Conservation (phyloP, 352 stramenopile species). For the Peronospora farinosa region DNA sequence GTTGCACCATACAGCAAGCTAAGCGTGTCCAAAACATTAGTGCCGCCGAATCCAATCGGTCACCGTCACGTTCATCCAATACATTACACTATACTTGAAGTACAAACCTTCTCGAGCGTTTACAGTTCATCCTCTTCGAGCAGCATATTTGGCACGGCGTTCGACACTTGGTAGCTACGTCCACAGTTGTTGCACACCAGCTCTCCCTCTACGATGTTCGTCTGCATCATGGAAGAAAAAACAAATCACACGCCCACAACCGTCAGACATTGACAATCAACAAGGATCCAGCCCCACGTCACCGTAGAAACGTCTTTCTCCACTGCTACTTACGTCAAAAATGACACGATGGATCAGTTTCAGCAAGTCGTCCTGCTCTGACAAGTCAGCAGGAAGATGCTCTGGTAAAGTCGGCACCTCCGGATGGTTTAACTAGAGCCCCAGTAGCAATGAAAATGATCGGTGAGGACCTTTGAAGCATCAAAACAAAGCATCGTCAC, state of each 20-base stretch:
- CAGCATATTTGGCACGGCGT: constrained; percentile 82
- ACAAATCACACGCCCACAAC: no score
- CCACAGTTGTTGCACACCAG: constrained; percentile 82
- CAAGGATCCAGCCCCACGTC: no score
- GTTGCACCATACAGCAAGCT: no score
- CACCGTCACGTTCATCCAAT: constrained; percentile 10
- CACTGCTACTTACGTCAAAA: constrained; percentile 53
- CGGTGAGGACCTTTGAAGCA: not conserved
- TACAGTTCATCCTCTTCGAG: constrained; percentile 84
- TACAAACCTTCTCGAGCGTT: not conserved
- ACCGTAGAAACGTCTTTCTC: no score
- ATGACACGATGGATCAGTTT: constrained; percentile 72
- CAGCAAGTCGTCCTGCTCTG: constrained; percentile 60
- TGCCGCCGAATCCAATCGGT: no score
- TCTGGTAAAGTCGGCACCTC: constrained; percentile 70
- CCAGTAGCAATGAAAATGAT: not conserved
- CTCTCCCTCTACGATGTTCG: constrained; percentile 80
- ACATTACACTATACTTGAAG: constrained; percentile 14
- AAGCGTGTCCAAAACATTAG: no score
- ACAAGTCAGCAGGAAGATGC: constrained; percentile 49
- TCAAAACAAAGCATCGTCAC: not conserved
- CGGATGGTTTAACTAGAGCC: constrained; percentile 60
- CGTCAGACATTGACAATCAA: no score
- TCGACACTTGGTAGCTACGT: constrained; percentile 67
- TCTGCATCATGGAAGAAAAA: constrained; percentile 32